Percentiles rank a stretch among this genome's conserved stretches.
Conservation (phyloP, 1,139 yeast genomes). For the Lodderomyces elongisporus region DNA sequence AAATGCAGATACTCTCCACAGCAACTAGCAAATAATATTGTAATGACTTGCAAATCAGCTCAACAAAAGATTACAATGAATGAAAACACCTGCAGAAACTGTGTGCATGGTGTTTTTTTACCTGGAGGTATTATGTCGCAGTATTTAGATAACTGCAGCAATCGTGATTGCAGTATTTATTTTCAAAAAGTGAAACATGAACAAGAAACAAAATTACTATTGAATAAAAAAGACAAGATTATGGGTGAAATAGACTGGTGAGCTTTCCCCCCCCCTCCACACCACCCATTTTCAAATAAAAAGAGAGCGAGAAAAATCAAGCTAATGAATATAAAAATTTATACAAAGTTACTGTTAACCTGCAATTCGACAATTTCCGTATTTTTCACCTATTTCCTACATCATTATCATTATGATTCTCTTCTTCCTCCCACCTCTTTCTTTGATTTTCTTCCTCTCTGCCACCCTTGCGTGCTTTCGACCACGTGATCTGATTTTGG, state of each 20-base stretch:
- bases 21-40: slow-evolving; percentile 17
- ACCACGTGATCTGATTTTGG: too few relatives aligned
- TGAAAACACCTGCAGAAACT: slow-evolving; percentile 21
- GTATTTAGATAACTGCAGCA: slow-evolving; percentile 21
- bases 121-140: slow-evolving; percentile 13
- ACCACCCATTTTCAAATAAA: too few relatives aligned
- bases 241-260: slow-evolving; percentile 12
- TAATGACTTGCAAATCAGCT: slow-evolving; percentile 15
- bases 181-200: slow-evolving; percentile 12
- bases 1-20: slow-evolving; percentile 19
- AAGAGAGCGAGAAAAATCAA: neutral
- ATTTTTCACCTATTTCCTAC: too few relatives aligned
- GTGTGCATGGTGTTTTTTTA: slow-evolving; percentile 19
- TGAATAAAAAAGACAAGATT: slow-evolving; percentile 8
- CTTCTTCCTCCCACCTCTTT: too few relatives aligned
- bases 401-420: too few relatives aligned
- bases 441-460: too few relatives aligned
- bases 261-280: too few relatives aligned
- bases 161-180: slow-evolving; percentile 26
- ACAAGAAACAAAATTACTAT: slow-evolving; percentile 9
- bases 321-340: neutral
- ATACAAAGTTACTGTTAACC: too few relatives aligned
- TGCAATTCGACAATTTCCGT: too few relatives aligned
- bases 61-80: slow-evolving; percentile 11
- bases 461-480: too few relatives aligned